Percentiles rank a stretch among this genome's conserved stretches.
Evolutionary conservation across 73 alveolate species (phyloP).

Genomic region (Paramecium caudatum): DNA sequence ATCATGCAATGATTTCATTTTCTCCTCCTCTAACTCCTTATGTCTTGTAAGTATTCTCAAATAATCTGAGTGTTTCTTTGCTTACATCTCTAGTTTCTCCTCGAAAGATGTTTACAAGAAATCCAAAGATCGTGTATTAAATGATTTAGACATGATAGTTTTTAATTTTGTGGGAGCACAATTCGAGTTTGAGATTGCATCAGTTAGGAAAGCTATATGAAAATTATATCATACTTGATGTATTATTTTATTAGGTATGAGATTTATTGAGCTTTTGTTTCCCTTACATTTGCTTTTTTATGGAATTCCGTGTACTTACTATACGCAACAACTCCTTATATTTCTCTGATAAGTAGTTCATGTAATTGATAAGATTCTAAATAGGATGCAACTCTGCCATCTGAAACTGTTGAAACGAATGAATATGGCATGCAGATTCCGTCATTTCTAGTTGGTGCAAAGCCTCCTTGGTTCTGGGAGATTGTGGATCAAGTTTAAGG

Average conservation of each 20-base stretch:
- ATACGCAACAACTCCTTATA: conserved; percentile 36
- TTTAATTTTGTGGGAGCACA: conserved; percentile 4
- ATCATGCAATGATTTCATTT: conserved; percentile 31
- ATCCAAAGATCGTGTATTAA: conserved; percentile 40
- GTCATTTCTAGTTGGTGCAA: background rate
- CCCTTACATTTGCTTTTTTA: conserved; percentile 1
- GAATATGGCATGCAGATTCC: conserved; percentile 47
- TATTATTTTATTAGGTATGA: background rate
- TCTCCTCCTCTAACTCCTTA: conserved; percentile 32
- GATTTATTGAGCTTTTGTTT: background rate
- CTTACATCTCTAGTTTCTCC: conserved; percentile 35
- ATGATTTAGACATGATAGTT: conserved; percentile 52
- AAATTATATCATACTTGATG: conserved; percentile 34
- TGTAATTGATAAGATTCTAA: conserved; percentile 27
- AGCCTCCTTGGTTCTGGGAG: conserved; percentile 71
- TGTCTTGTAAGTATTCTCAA: background rate
- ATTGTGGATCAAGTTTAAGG: conserved; percentile 55
- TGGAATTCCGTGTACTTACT: conserved; percentile 40
- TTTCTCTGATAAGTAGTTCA: conserved; percentile 45
- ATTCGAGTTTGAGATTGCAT: too few species aligned
- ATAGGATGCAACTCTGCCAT: conserved; percentile 25
- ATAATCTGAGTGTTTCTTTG: conserved; percentile 22
- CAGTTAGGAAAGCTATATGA: conserved; percentile 49
- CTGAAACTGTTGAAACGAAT: conserved; percentile 41
- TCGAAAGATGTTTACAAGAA: conserved; percentile 44